Evolutionary conservation across 352 stramenopile genomes (phyloP).

Genomic region (Pythium brassicae): DNA sequence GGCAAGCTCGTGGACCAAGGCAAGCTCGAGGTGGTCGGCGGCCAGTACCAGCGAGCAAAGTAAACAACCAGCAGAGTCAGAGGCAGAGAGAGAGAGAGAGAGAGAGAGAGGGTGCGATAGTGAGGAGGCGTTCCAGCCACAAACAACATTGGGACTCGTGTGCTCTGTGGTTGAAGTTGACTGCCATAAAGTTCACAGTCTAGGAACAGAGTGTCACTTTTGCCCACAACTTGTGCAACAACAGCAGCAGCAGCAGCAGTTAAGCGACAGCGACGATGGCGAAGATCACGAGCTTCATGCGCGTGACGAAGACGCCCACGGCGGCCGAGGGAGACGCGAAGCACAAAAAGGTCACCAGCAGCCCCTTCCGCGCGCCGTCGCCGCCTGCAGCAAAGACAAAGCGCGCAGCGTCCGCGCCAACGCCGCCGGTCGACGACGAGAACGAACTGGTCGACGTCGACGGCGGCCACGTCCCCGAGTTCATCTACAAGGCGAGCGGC

Average conservation of each 20-base stretch:
- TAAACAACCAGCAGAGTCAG: neutral
- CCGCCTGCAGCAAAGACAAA: neutral
- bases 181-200: too few species aligned
- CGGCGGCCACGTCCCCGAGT: slow-evolving; percentile 34
- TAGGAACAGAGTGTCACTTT: too few species aligned
- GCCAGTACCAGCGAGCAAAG: slow-evolving; percentile 52
- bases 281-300: slow-evolving; percentile 71
- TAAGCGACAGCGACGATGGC: slow-evolving; percentile 44
- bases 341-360: slow-evolving; percentile 3
- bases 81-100: too few species aligned
- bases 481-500: slow-evolving; percentile 43
- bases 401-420: slow-evolving; percentile 2
- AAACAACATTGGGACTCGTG: too few species aligned
- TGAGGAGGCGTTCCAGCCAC: neutral
- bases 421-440: slow-evolving; percentile 16
- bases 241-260: slow-evolving; percentile 1
- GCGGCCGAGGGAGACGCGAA: slow-evolving; percentile 24
- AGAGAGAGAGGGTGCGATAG: neutral
- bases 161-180: too few species aligned
- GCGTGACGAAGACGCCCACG: slow-evolving; percentile 55
- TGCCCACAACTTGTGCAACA: neutral
- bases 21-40: slow-evolving; percentile 61
- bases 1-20: slow-evolving; percentile 61
- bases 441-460: slow-evolving; percentile 14
- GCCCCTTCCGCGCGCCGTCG: slow-evolving; percentile 7